Base-by-base conservation (phyloP, 768 basidiomycete species). In the Daedaleopsis sinensis region DNA sequence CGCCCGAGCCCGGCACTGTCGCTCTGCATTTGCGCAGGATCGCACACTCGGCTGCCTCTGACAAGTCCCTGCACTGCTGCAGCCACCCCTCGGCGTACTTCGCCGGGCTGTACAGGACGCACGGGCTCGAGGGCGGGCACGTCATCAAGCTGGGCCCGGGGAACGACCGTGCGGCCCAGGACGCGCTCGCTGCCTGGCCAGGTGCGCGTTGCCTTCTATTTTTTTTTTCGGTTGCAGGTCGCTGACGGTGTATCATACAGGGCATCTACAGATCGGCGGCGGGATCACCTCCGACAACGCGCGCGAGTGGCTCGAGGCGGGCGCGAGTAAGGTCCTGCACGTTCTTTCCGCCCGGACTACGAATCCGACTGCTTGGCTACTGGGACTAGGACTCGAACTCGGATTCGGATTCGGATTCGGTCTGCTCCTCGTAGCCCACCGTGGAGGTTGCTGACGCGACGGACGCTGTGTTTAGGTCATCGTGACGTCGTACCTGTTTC, bases 401-500 rank as follows among this genome's bases (percentile, higher is more conserved):
- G n/a, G n/a, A n/a, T n/a, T n/a, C n/a, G n/a, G n/a, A n/a, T n/a
- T n/a, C n/a, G n/a, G n/a, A n/a, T n/a, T n/a, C n/a, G n/a, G n/a
- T n/a, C n/a, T n/a, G n/a, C n/a, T n/a, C n/a, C n/a, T n/a, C n/a
- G n/a, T n/a, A n/a, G n/a, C n/a, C n/a, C n/a, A n/a, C n/a, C n/a
- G n/a, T n/a, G n/a, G n/a, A n/a, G n/a, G n/a, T n/a, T 32, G 27
- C 27, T 32, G 27, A 32, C 27, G 27, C 27, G 27, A 32, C 27
- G 27, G 27, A 32, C 27, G n/a, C 19, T 37, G 47, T 8, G 36
- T 35, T 27, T 18, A 98, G 96, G 87, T 98, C 66, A 98, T 99
- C 55, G 91, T 99, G n/a, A 99, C 97, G 4, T 97, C 96, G 13
- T 93, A 88, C 75, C 86, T 99, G 46, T 99, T 99, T 64, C 96